Evolutionary conservation across 140 eudicot genomes (phyloP).

Genomic region (Cichorium intybus): DNA sequence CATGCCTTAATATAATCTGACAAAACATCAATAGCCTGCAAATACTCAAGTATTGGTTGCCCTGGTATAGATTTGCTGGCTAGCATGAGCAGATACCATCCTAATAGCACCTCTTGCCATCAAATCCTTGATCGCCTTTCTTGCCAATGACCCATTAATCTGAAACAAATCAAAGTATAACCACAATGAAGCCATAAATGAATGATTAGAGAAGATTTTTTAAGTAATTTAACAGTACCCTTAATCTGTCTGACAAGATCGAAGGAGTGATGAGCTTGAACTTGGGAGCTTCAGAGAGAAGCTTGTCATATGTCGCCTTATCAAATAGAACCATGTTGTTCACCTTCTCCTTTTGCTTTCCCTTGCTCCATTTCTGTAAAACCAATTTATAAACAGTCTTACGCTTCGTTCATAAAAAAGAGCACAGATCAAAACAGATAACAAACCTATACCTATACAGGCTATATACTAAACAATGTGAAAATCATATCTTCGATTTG

Average conservation of each 20-base stretch:
- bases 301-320: constrained; percentile 31
- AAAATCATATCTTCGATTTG: not conserved
- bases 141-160: constrained; percentile 45
- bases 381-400: not conserved
- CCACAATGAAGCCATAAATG: not conserved
- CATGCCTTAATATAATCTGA: constrained; percentile 11
- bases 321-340: constrained; percentile 45
- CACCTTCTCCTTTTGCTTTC: constrained; percentile 56
- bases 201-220: not conserved
- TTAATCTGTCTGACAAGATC: constrained; percentile 36
- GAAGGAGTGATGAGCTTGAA: constrained; percentile 45
- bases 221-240: constrained; percentile 18
- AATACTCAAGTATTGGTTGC: constrained; percentile 42
- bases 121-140: constrained; percentile 50
- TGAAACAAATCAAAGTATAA: not conserved
- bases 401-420: not conserved
- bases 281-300: constrained; percentile 39
- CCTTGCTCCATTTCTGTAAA: constrained; percentile 48
- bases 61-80: constrained; percentile 48
- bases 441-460: too few species aligned
- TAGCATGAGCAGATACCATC: constrained; percentile 46
- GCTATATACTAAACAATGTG: not conserved
- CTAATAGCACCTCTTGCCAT: constrained; percentile 47
- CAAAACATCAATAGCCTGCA: not conserved
- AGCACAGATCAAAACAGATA: not conserved